Evolutionary conservation across 116 monocot genomes (phyloP), one percentile per base, ranked within the genome.

Genomic region (Trichopus zeylanicus): DNA sequence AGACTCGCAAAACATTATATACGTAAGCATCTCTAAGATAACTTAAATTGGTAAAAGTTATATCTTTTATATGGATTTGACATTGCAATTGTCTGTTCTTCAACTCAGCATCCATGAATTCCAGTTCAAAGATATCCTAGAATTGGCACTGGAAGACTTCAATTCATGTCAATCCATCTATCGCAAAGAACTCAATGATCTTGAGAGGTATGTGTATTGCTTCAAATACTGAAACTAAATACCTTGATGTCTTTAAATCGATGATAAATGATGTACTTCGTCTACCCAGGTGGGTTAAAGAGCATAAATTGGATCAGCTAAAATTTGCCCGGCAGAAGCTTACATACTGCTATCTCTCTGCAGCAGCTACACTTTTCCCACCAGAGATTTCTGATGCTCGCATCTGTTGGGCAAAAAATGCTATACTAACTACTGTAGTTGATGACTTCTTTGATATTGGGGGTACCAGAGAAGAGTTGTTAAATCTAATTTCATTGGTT

Each of bases 371-470:
- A 25, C 55, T 84, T 63, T 91, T 79, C 39, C 55, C 72, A 22
- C 61, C 82, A 53, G 77, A 97, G 59, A 42, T 79, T 39, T 64
- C 77, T 39, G 75, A 77, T 68, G 91, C 76, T 72, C 87, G 91
- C 46, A 67, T 82, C 22, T 68, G 68, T 53, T 91, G 84, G 87
- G 83, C 87, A 9, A 87, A 91, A 78, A 82, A 75, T 70, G 63
- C 60, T 12, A 74, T 87, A 25, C 79, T 97, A n/a, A 73, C 71
- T 4, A 97, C 87, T 18, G 62, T 97, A 0, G 66, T 91, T 61
- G 97, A 97, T 75, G 97, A 97, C 67, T 87, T 97, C 73, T 97
- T 97, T 66, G 97, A 97, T 48, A 26, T 77, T 62, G 90, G 84
- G 34, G 87, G 97, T 55, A 91, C 87, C 19, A 56, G 29, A 51